Evolutionary conservation across 2,329 filamentous ascomycete genomes (phyloP).

Genomic region (Lecanicillium sp.): DNA sequence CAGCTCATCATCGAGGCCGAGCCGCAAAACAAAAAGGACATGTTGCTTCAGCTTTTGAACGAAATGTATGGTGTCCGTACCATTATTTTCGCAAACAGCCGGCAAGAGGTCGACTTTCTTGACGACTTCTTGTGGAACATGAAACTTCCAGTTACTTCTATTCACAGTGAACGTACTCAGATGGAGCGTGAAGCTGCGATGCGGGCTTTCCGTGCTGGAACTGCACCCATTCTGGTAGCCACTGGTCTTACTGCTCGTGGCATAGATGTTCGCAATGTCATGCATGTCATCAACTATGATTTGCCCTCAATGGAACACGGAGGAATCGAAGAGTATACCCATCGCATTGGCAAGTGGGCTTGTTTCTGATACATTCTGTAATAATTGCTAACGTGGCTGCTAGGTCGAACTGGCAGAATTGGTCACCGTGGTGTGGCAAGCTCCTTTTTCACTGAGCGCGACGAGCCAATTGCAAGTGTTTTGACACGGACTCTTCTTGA

Average conservation of each 20-base stretch:
- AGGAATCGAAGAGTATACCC: conserved; percentile 89
- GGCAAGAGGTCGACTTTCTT: conserved; percentile 67
- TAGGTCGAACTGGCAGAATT: conserved; percentile 87
- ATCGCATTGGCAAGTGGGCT: conserved; percentile 69
- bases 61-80: conserved; percentile 66
- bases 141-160: conserved; percentile 73
- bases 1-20: conserved; percentile 68
- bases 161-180: conserved; percentile 82
- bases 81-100: conserved; percentile 84
- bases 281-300: conserved; percentile 92
- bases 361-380: no score
- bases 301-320: conserved; percentile 66
- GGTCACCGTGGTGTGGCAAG: conserved; percentile 79
- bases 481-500: conserved; percentile 79
- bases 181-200: conserved; percentile 86
- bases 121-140: conserved; percentile 84
- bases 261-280: conserved; percentile 77
- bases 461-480: conserved; percentile 63
- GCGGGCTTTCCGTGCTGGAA: conserved; percentile 71
- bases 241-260: conserved; percentile 84
- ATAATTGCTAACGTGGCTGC: neutral
- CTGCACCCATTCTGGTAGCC: conserved; percentile 71
- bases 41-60: conserved; percentile 64
- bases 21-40: conserved; percentile 56
- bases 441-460: conserved; percentile 76